Evolutionary conservation across 2,329 filamentous ascomycete genomes (phyloP).

Genomic region (Plenodomus biglobosus): DNA sequence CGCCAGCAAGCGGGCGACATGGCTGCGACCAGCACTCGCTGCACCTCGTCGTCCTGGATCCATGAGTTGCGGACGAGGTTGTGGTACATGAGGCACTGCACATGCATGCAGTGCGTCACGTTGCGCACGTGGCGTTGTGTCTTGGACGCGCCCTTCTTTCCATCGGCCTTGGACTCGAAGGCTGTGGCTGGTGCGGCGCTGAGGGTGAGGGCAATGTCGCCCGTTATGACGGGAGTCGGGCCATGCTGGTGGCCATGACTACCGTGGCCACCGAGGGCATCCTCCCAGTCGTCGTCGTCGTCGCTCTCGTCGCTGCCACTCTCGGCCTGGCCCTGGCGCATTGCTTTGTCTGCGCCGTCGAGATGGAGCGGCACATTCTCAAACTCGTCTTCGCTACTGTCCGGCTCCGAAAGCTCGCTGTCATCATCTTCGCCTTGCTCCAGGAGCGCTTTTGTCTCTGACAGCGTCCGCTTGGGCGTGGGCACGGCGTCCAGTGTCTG

Average conservation of each 20-base stretch:
- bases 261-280: constrained; percentile 43
- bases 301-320: constrained; percentile 42
- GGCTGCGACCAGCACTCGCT: constrained; percentile 33
- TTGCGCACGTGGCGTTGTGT: constrained; percentile 61
- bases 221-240: constrained; percentile 55
- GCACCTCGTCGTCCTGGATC: constrained; percentile 41
- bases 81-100: constrained; percentile 84
- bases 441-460: constrained; percentile 42
- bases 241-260: constrained; percentile 37
- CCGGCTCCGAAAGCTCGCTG: constrained; percentile 21
- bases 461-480: constrained; percentile 35
- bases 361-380: constrained; percentile 51
- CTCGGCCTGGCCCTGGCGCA: constrained; percentile 47
- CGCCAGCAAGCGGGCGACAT: constrained; percentile 39
- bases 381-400: constrained; percentile 52
- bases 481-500: constrained; percentile 48
- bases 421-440: constrained; percentile 46
- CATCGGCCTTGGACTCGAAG: constrained; percentile 46
- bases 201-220: constrained; percentile 68
- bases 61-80: constrained; percentile 65
- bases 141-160: constrained; percentile 70
- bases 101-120: constrained; percentile 83
- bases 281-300: constrained; percentile 46
- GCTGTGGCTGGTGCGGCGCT: too few species aligned
- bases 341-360: constrained; percentile 36